Base-by-base conservation (phyloP, 148 eudicot species). In the Silene uniflora region DNA sequence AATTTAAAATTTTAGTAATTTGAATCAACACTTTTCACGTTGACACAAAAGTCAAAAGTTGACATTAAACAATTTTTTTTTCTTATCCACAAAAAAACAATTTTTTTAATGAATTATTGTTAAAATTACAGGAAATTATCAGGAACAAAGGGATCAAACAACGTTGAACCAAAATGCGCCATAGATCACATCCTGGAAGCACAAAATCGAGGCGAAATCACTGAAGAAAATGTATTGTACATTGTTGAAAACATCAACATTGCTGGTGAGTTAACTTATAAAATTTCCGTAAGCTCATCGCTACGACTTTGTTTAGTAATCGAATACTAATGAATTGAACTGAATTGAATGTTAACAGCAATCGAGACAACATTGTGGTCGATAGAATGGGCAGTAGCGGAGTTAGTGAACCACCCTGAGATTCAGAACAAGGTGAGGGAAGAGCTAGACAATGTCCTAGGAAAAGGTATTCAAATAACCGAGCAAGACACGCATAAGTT, bases 301-400 rank as follows among this genome's bases (percentile, higher is more conserved):
- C 29, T 27, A 27, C 35, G 35, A 32, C 35, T 32, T 32, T 32
- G 35, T 32, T 32, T 32, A 32, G 4, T 0, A 32, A 32, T 4
- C 5, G 3, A 32, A 27, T 49, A 12, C 14, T 12, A 52, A 13
- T 52, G 56, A 52, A 13, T 16, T 52, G 18, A 52, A 52, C 17
- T 47, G 52, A 47, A 47, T n/a, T 62, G 24, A 62, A 19, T 22
- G 9, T 62, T 21, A 49, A 25, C 84, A 90, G 96, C 96, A 17
- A 90, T 90, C 61, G 96, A 90, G 69, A 89, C 96, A 66, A 90
- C 96, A 47, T 56, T 90, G 32, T 88, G 92, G 96, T 87, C 96
- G 0, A 80, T 90, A n/a, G 96, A 90, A 72, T 90, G 96, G 96
- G 89, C 87, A 21, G 81, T 90, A 5, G 96, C 96, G 2, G 96